Percentiles rank a stretch among this genome's conserved stretches.
phyloP scores from a whole-genome alignment of 108 stramenopile genomes.

The Fragilaria radians region DNA sequence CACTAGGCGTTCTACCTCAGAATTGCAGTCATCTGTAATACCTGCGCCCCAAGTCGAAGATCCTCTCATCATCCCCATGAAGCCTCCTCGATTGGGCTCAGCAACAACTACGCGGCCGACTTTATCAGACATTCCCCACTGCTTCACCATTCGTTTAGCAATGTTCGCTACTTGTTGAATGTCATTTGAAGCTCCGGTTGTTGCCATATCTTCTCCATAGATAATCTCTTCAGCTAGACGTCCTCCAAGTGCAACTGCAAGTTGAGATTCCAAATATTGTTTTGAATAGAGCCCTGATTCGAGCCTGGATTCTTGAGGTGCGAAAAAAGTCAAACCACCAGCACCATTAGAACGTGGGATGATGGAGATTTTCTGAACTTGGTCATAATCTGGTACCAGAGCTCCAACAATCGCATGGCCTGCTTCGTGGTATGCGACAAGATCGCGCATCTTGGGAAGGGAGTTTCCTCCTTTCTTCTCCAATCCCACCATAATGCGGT shows the following conservation, averaged over 20 bases:
- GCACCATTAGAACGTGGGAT: conserved; percentile 91
- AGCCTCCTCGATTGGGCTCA: conserved; percentile 47
- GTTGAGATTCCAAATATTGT: conserved; percentile 91
- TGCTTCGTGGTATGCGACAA: conserved; percentile 95
- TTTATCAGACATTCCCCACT: conserved; percentile 94
- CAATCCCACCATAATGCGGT: conserved; percentile 94
- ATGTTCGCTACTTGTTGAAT: conserved; percentile 91
- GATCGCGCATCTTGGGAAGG: conserved; percentile 49
- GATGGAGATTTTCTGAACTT: conserved; percentile 97
- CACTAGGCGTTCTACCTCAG: conserved; percentile 91
- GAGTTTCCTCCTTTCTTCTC: conserved; percentile 90
- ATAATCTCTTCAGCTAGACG: conserved; percentile 97
- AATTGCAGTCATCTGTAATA: conserved; percentile 64
- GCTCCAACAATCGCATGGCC: conserved; percentile 95
- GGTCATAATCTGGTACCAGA: conserved; percentile 82
- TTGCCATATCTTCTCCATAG: conserved; percentile 91
- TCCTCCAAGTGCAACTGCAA: conserved; percentile 93
- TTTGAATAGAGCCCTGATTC: conserved; percentile 88
- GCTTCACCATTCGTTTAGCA: conserved; percentile 93
- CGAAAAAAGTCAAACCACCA: conserved; percentile 91
- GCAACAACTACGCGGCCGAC: conserved; percentile 85
- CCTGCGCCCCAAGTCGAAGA: conserved; percentile 74
- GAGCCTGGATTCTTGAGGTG: conserved; percentile 85
- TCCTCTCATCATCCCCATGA: conserved; percentile 74
- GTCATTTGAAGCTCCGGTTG: conserved; percentile 96